A percentile compares a stretch with the other conserved stretches of the same genome.
phyloP scores from a whole-genome alignment of 768 basidiomycete genomes.

The Tulasnella sp. region DNA sequence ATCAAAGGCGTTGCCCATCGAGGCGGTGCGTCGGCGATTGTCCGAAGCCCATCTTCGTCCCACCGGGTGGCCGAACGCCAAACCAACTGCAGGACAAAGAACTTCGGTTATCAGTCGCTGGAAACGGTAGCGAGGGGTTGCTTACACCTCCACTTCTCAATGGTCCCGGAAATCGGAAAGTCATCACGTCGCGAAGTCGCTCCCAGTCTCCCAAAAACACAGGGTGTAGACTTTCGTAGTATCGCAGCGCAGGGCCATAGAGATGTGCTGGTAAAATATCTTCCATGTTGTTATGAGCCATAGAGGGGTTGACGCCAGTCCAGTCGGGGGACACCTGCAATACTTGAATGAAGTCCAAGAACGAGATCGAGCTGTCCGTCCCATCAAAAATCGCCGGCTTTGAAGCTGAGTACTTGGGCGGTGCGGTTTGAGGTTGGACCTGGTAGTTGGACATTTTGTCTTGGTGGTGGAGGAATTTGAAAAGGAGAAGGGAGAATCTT shows the following conservation, averaged over 20 bases:
- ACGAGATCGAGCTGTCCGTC: background rate
- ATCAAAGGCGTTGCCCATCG: background rate
- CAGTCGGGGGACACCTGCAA: background rate
- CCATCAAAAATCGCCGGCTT: background rate
- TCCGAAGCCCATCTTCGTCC: background rate
- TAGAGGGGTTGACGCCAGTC: background rate
- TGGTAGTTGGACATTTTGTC: background rate
- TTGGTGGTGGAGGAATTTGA: background rate
- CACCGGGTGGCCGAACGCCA: background rate
- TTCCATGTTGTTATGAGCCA: background rate
- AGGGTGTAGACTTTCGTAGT: background rate
- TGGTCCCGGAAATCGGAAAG: background rate
- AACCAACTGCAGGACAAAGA: background rate
- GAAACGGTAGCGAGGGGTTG: background rate
- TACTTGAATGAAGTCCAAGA: background rate
- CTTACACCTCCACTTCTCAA: background rate
- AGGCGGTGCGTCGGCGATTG: background rate
- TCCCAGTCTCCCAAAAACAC: background rate
- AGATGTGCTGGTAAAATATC: slow-evolving; percentile 7
- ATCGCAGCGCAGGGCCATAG: background rate
- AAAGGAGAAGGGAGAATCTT: too few relatives aligned
- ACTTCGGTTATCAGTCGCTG: background rate
- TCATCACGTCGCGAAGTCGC: background rate
- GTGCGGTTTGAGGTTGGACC: background rate
- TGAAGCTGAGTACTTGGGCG: background rate